Base-by-base conservation (phyloP, 2,329 filamentous ascomycete species). In the Penicillium sp. region DNA sequence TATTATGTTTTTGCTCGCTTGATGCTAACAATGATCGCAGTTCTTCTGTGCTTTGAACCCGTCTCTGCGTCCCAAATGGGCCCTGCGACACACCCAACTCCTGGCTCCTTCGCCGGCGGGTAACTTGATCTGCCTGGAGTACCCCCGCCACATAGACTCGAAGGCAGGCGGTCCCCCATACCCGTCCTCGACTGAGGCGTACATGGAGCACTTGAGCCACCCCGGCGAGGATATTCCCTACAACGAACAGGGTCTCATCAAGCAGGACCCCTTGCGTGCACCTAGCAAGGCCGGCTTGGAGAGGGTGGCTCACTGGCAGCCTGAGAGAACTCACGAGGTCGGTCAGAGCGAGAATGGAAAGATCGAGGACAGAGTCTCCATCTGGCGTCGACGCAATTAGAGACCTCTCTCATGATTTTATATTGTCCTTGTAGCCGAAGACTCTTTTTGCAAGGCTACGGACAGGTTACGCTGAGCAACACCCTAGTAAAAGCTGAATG, bases 141-240 rank as follows among this genome's bases (percentile, higher is more conserved):
- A 88, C 68, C 91, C 91, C 8, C 84, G 87, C 1, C 80, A 83
- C 55, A 94, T 92, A 68, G 79, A 84, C 34, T 80, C 86, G 8
- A 77, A 77, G 9, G 78, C 80, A 8, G 79, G 79, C 8, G 90
- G 91, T 0, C 90, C 91, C 10, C 90, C 91, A 1, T 92, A 84
- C 79, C 84, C 85, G 7, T 73, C 90, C 33, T 82, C 84, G 10
- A 81, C 88, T 1, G 81, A 84, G 54, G 82, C 89, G 23, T 94
- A 95, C 69, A 75, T 85, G 62, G 85, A 84, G 55, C 85, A 93
- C 61, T 78, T 96, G 34, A 80, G 80, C 47, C 79, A 82, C 41
- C 90, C 90, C 0, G 90, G 90, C 1, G 78, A 86, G 57, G 80
- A 85, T 8, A 74, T 91, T 12, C 65, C 76, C 12, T 92, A 91